Evolutionary conservation across 1,284 basidiomycete species (phyloP).

Genomic region (Golubevia sp.): DNA sequence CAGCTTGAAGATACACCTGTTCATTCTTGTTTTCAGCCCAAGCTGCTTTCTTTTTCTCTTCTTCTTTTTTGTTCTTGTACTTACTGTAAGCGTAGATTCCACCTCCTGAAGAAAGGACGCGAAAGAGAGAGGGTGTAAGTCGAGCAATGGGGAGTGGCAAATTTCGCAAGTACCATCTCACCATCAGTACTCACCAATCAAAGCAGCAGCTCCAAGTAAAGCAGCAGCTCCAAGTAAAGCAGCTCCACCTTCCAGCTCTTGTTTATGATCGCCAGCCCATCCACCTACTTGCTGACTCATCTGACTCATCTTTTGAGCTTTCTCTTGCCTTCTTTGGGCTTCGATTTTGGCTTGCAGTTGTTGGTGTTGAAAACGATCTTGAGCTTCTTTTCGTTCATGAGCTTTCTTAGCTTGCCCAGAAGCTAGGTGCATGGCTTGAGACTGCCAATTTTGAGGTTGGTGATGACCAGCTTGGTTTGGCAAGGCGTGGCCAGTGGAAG

Average conservation of each 20-base stretch:
- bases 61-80: neutral
- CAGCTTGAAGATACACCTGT: neutral
- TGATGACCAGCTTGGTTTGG: neutral
- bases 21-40: neutral
- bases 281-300: neutral
- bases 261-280: neutral
- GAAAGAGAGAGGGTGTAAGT: too few relatives aligned
- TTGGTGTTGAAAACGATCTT: neutral
- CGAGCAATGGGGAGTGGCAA: too few relatives aligned
- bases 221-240: neutral
- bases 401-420: neutral
- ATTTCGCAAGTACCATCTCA: too few relatives aligned
- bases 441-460: neutral
- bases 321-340: too few relatives aligned
- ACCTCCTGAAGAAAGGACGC: neutral
- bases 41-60: neutral
- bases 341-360: neutral
- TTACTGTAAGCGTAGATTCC: neutral
- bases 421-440: neutral
- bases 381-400: neutral
- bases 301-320: neutral
- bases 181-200: neutral
- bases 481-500: neutral
- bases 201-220: neutral
- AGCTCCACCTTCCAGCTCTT: neutral